Evolutionary conservation across 2,329 filamentous ascomycete species (phyloP), one percentile per base, ranked within the genome.

Genomic region (Aquanectria penicillioides): DNA sequence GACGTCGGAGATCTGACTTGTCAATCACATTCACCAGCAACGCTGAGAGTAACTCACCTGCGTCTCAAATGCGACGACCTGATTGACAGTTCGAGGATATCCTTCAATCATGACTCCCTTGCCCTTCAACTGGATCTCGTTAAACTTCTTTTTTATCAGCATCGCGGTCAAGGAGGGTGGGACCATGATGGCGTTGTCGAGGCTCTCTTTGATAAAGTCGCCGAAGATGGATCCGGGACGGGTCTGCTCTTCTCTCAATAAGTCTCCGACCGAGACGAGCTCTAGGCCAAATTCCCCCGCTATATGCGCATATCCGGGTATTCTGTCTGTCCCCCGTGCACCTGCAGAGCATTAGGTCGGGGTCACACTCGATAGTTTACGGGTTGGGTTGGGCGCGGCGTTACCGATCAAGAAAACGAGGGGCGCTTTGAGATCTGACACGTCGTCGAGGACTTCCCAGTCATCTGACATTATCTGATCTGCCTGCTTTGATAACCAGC

Each of bases 401-500:
- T 13, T 40, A 31, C 59, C 59, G 38, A 61, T 61, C 13, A 55
- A 48, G 33, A 61, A 61, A 18, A 61, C 23, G 23, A 58, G 54
- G 13, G 47, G 49, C 15, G 54, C 31, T 36, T 29, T 48, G 3
- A 43, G 31, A 6, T 28, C 22, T 4, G 36, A 28, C 22, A 34
- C 29, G 23, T 58, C 29, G n/a, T 54, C 49, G 20, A 58, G 36
- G 15, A 43, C 26, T 8, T 58, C 44, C 59, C 59, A 61, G 28
- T 61, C 54, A 11, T 58, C 54, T n/a, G 40, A 44, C 11, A 53
- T 6, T 29, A 61, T 54, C 17, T 43, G 36, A 20, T 54, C 54
- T n/a, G 49, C 55, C 33, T 61, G 48, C 15, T 50, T 43, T 2
- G 43, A 38, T 11, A 61, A 31, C 59, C 59, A 61, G 4, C 36